Evolutionary conservation across 2,329 filamentous ascomycete species (phyloP).

Genomic region (Sporothrix inflata): DNA sequence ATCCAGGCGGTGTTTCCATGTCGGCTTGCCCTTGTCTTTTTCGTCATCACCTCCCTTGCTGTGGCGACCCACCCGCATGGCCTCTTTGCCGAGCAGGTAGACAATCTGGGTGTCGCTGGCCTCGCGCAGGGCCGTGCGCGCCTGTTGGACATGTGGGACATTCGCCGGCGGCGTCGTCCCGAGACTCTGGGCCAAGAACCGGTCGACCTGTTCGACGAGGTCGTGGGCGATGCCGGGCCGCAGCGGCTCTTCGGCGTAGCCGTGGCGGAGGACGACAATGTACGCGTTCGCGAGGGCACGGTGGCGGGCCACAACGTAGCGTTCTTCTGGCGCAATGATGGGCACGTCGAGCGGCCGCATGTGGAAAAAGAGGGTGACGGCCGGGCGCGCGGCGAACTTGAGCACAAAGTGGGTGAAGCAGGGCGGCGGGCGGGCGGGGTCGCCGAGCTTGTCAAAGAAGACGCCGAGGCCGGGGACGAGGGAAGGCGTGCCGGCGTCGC

Average conservation of each 20-base stretch:
- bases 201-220: slow-evolving; percentile 62
- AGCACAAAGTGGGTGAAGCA: slow-evolving; percentile 74
- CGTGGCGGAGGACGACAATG: slow-evolving; percentile 69
- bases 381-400: slow-evolving; percentile 69
- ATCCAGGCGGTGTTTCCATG: background rate
- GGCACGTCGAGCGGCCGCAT: slow-evolving; percentile 66
- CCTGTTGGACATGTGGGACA: slow-evolving; percentile 33
- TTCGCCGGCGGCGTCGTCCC: slow-evolving; percentile 11
- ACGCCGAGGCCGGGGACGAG: slow-evolving; percentile 65
- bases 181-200: slow-evolving; percentile 44
- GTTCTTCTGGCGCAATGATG: slow-evolving; percentile 52
- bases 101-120: slow-evolving; percentile 55
- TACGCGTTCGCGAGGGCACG: slow-evolving; percentile 63
- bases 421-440: slow-evolving; percentile 57
- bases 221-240: slow-evolving; percentile 62
- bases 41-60: background rate
- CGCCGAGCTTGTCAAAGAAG: slow-evolving; percentile 78
- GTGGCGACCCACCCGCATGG: slow-evolving; percentile 53
- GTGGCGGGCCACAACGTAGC: slow-evolving; percentile 50
- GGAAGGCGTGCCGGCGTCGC: slow-evolving; percentile 40
- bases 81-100: slow-evolving; percentile 65
- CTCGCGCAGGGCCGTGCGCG: slow-evolving; percentile 49
- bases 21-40: slow-evolving; percentile 3
- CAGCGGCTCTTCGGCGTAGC: slow-evolving; percentile 73
- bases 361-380: slow-evolving; percentile 75